These are phyloP conservation scores for Pharnaceum exiguum DNA, from an alignment of 148 eudicot genomes.

Conservation along the genomic window DNA sequence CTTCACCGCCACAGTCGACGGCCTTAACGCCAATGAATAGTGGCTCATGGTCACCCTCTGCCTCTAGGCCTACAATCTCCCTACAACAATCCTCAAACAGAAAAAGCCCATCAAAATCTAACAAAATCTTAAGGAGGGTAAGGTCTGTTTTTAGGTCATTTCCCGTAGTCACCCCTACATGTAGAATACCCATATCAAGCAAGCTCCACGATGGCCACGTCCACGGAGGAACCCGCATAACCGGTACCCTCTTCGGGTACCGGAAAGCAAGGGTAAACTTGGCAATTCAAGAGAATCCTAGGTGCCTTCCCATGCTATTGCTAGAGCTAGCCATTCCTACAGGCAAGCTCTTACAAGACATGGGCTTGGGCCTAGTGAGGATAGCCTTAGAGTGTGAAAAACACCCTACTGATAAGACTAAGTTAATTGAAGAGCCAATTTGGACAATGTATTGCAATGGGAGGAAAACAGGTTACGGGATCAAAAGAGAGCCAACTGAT, in stretches of 20 bases:
- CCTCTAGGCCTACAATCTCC: slow-evolving; percentile 23
- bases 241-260: slow-evolving; percentile 71
- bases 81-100: slow-evolving; percentile 39
- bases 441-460: slow-evolving; percentile 91
- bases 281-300: slow-evolving; percentile 75
- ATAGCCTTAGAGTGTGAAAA: slow-evolving; percentile 80
- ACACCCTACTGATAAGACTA: slow-evolving; percentile 40
- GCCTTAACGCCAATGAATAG: slow-evolving; percentile 9
- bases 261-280: slow-evolving; percentile 62
- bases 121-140: slow-evolving; percentile 45
- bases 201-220: slow-evolving; percentile 43
- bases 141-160: slow-evolving; percentile 65
- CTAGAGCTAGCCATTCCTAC: slow-evolving; percentile 81
- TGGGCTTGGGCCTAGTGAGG: slow-evolving; percentile 77
- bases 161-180: slow-evolving; percentile 61
- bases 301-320: slow-evolving; percentile 62
- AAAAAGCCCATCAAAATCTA: slow-evolving; percentile 43
- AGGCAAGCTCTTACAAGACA: slow-evolving; percentile 70
- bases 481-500: slow-evolving; percentile 69
- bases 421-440: slow-evolving; percentile 74
- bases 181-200: slow-evolving; percentile 48
- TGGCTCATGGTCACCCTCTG: slow-evolving; percentile 25
- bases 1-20: slow-evolving; percentile 23
- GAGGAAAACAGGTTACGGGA: slow-evolving; percentile 65
- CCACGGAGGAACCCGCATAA: slow-evolving; percentile 62